Evolutionary conservation across 2,329 filamentous ascomycete genomes (phyloP), one percentile per base, ranked within the genome.

Genomic region (Pseudogymnoascus sp.): DNA sequence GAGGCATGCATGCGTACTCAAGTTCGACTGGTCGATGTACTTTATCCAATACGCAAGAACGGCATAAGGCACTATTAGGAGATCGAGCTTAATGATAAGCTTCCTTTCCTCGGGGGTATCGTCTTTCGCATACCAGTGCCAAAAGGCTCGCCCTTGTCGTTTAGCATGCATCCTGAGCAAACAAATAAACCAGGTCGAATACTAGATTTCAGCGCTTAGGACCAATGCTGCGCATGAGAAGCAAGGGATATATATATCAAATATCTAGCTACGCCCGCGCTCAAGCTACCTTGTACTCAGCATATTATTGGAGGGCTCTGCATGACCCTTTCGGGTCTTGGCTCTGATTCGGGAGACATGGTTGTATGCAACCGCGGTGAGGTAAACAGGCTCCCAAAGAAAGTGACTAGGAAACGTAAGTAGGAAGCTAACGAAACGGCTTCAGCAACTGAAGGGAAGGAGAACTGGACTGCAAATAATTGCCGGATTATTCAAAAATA

Each of bases 31-130:
- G 62, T 69, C 68, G 12, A 70, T 67, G 34, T 70, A 68, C 21
- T 70, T 70, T 60, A 80, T 77, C 78, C 81, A 85, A 65, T 84
- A 84, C 0, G 79, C 76, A 2, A 85, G 70, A 50, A 84, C 80
- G 0, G 81, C 81, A 67, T 84, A 85, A 0, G 82, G 81, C 0
- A 86, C 78, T 37, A 85, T 81, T 1, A 84, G 71, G 0, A 81
- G 70, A 65, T 86, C 83, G 11, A 86, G 76, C 68, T 85, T 85
- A 23, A 78, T 61, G 37, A 86, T 81, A 2, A 85, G 74, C 64
- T 75, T 77, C 42, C 79, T 75, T 66, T 85, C 82, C 62, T 79
- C 78, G 0, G 73, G 73, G 0, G 77, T 81, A 65, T 85, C 82
- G 5, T 78, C 72, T 16, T 77, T 72, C 2, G 79, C 71, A 69